Evolutionary conservation across 2,329 filamentous ascomycete genomes (phyloP).

Genomic region (Chaetothyriales sp.): DNA sequence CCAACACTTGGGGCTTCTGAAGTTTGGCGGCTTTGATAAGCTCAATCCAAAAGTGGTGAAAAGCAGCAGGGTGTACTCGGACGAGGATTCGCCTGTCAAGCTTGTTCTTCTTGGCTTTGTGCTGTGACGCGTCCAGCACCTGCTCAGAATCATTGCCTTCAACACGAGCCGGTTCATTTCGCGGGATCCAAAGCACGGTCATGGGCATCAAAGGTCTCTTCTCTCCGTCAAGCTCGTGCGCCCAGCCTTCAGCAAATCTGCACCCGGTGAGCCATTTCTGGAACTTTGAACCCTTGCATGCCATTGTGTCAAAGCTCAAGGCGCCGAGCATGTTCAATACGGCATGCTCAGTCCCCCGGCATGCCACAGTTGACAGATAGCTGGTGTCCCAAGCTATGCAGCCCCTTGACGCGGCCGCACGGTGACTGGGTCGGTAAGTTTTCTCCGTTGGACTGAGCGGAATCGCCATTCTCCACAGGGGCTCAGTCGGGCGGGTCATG

Average conservation of each 20-base stretch:
- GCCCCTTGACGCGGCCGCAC: conserved; percentile 60
- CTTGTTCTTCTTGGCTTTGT: conserved; percentile 20
- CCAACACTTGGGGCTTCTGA: conserved; percentile 46
- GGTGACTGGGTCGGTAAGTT: conserved; percentile 74
- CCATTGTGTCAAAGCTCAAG: conserved; percentile 48
- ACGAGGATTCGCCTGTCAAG: conserved; percentile 48
- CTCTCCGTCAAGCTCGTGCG: conserved; percentile 40
- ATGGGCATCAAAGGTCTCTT: conserved; percentile 55
- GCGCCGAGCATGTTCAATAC: conserved; percentile 53
- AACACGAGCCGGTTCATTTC: not conserved
- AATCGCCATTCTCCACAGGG: conserved; percentile 81
- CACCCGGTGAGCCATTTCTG: conserved; percentile 57
- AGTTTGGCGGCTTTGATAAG: conserved; percentile 45
- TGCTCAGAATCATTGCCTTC: conserved; percentile 12
- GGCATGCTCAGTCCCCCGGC: conserved; percentile 54
- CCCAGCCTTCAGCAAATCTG: conserved; percentile 44
- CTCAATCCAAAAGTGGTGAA: conserved; percentile 51
- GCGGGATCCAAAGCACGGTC: conserved; percentile 60
- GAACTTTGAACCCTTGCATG: conserved; percentile 50
- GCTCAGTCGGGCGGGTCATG: conserved; percentile 66
- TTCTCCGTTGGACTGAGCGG: conserved; percentile 80
- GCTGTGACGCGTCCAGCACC: not conserved
- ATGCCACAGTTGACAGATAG: conserved; percentile 74
- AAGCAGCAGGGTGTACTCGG: conserved; percentile 67
- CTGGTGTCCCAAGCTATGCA: conserved; percentile 86